A percentile compares a stretch with the other conserved stretches of the same genome.
phyloP scores from a whole-genome alignment of 495 filamentous ascomycete genomes.

The Pseudomonodictys pantanalensis region DNA sequence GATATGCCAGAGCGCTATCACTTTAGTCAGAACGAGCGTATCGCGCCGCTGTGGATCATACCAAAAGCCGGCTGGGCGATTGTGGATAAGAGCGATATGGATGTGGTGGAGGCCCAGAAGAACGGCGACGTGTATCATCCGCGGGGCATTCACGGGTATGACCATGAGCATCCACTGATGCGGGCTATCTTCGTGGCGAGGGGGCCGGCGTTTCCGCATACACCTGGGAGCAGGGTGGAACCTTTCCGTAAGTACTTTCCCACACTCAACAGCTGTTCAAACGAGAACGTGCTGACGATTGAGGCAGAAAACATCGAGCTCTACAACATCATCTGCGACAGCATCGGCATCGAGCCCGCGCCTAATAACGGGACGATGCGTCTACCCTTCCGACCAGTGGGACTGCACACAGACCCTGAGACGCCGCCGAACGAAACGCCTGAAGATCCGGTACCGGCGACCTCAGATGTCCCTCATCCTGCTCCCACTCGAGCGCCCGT shows the following conservation, averaged over 20 bases:
- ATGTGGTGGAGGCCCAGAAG: slow-evolving; percentile 60
- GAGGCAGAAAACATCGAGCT: slow-evolving; percentile 82
- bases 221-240: slow-evolving; percentile 73
- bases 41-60: slow-evolving; percentile 89
- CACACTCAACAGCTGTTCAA: background rate
- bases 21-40: slow-evolving; percentile 78
- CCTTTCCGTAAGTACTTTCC: slow-evolving; percentile 72
- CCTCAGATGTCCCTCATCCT: slow-evolving; percentile 3
- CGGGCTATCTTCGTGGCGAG: slow-evolving; percentile 85
- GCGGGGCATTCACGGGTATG: slow-evolving; percentile 81
- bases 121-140: slow-evolving; percentile 68
- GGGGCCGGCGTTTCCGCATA: slow-evolving; percentile 83
- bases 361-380: slow-evolving; percentile 87
- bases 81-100: slow-evolving; percentile 73
- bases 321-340: slow-evolving; percentile 91
- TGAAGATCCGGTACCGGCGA: slow-evolving; percentile 31
- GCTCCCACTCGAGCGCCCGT: slow-evolving; percentile 15
- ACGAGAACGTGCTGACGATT: slow-evolving; percentile 5
- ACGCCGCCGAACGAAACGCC: slow-evolving; percentile 32
- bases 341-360: slow-evolving; percentile 62
- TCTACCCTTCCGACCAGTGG: slow-evolving; percentile 68
- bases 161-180: slow-evolving; percentile 87
- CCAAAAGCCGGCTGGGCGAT: slow-evolving; percentile 89
- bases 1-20: slow-evolving; percentile 89
- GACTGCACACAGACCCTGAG: slow-evolving; percentile 58